Conservation (phyloP, 2,329 filamentous ascomycete genomes). For the Verticillium isaacii region DNA sequence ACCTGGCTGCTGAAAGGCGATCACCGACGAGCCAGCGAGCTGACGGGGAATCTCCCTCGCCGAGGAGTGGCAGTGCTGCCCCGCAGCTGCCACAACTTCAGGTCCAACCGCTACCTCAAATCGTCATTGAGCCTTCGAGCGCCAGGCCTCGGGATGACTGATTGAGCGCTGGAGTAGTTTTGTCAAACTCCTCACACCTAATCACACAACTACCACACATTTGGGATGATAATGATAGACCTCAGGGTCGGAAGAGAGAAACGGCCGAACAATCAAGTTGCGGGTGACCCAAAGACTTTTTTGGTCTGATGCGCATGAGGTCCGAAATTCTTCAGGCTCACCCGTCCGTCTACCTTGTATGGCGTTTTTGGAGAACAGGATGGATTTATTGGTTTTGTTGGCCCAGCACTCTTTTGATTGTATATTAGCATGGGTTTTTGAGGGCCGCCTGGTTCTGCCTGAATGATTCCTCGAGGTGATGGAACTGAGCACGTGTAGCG, state of each 20-base stretch:
- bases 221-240: background rate
- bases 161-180: background rate
- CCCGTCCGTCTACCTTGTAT: background rate
- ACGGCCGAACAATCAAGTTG: background rate
- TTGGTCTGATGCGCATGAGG: background rate
- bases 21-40: conserved; percentile 4
- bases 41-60: conserved; percentile 10
- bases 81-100: conserved; percentile 50
- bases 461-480: background rate
- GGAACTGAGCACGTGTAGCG: background rate
- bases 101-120: conserved; percentile 46
- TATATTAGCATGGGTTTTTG: background rate
- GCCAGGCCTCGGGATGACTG: conserved; percentile 10
- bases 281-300: background rate
- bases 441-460: background rate
- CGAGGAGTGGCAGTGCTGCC: conserved; percentile 15
- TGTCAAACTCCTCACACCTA: background rate
- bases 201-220: background rate
- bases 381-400: background rate
- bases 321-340: background rate
- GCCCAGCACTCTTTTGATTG: background rate
- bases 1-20: conserved; percentile 5
- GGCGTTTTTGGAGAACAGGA: background rate
- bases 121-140: conserved; percentile 53
- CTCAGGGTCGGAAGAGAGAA: background rate